Percentiles rank a stretch among this genome's conserved stretches.
phyloP scores from a whole-genome alignment of 164 flowering plant genomes.

The Vitis labrusca region DNA sequence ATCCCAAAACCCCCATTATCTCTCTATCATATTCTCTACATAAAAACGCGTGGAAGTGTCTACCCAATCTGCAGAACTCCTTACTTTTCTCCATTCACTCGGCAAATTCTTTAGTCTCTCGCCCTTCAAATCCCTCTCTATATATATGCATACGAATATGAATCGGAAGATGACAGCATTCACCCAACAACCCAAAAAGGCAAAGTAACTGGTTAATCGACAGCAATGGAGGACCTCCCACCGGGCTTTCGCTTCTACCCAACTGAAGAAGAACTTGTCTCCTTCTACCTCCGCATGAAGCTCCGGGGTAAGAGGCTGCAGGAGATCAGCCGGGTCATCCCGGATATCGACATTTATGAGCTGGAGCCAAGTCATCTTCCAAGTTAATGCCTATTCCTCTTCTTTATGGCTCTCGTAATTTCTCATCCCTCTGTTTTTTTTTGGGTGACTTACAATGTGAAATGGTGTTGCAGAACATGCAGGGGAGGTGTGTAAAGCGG shows the following conservation, averaged over 20 bases:
- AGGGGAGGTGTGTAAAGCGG: constrained; percentile 32
- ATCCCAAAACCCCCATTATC: no score
- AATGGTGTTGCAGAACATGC: constrained; percentile 26
- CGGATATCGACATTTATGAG: constrained; percentile 36
- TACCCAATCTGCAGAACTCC: constrained; percentile 1
- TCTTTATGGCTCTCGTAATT: not conserved
- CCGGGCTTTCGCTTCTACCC: constrained; percentile 67
- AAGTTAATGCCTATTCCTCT: constrained; percentile 14
- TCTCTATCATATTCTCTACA: not conserved
- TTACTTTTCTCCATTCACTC: constrained; percentile 13
- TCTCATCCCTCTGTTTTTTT: not conserved
- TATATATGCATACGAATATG: no score
- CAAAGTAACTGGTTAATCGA: not conserved
- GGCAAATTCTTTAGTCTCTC: not conserved
- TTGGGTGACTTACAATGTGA: not conserved
- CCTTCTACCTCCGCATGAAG: constrained; percentile 53
- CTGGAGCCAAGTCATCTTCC: constrained; percentile 55
- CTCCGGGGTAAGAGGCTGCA: constrained; percentile 27
- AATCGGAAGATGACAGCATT: not conserved
- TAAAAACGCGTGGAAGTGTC: constrained; percentile 24
- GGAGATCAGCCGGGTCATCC: constrained; percentile 39
- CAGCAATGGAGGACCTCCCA: constrained; percentile 17
- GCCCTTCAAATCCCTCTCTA: not conserved
- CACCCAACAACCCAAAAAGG: not conserved
- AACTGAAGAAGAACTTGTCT: constrained; percentile 63